Conservation (phyloP, 83 land plant genomes). For the Isoetes engelmannii region DNA sequence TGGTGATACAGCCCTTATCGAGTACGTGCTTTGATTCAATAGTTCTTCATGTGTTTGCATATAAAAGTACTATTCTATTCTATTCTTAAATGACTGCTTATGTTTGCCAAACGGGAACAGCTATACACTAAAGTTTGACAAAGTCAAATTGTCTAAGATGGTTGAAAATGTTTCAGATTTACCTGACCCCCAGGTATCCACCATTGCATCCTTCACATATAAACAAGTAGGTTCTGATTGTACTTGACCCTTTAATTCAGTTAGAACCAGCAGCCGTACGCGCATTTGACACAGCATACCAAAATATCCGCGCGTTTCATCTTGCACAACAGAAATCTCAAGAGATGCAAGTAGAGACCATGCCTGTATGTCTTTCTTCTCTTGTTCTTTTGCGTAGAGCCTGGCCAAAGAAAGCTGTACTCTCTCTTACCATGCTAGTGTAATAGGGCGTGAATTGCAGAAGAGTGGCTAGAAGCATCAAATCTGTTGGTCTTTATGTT, state of each 20-base stretch:
- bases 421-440: not conserved
- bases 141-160: constrained; percentile 50
- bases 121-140: constrained; percentile 74
- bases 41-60: too few relatives aligned
- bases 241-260: constrained; percentile 28
- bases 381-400: constrained; percentile 1
- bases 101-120: constrained; percentile 26
- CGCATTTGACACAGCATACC: constrained; percentile 96
- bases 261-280: constrained; percentile 70
- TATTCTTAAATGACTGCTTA: not conserved
- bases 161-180: constrained; percentile 71
- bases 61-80: too few relatives aligned
- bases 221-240: not conserved
- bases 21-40: too few relatives aligned
- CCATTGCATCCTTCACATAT: too few relatives aligned
- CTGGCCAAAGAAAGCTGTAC: constrained; percentile 8
- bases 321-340: constrained; percentile 64
- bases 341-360: constrained; percentile 78
- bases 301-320: constrained; percentile 87
- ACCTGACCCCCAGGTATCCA: constrained; percentile 76
- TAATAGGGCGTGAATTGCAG: constrained; percentile 89
- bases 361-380: constrained; percentile 58
- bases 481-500: constrained; percentile 93
- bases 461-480: constrained; percentile 76
- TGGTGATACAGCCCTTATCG: too few relatives aligned